These are phyloP conservation scores for Scortechinia acanthostroma DNA, from an alignment of 2,329 filamentous ascomycete genomes.

Conservation along the genomic window DNA sequence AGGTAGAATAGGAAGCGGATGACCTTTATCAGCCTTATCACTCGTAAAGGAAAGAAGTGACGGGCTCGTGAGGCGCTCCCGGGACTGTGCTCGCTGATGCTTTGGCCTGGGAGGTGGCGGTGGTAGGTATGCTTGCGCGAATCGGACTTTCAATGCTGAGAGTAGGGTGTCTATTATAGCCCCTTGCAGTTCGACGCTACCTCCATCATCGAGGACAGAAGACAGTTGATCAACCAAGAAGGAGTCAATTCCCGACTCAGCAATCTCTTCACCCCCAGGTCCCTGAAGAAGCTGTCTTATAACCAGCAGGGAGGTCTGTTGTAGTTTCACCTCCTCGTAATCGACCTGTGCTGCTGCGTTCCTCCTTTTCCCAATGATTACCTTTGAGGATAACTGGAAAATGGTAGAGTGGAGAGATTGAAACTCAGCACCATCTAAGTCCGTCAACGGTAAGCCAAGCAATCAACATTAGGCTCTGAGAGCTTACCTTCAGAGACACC, in stretches of 20 bases:
- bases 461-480: not conserved
- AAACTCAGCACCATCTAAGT: too few relatives aligned
- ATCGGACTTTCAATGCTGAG: slow-evolving; percentile 34
- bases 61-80: slow-evolving; percentile 10
- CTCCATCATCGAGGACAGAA: slow-evolving; percentile 23
- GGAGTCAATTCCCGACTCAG: slow-evolving; percentile 28
- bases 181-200: slow-evolving; percentile 28
- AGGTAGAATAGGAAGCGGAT: slow-evolving; percentile 23
- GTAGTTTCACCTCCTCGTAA: slow-evolving; percentile 29
- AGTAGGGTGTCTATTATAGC: slow-evolving; percentile 39
- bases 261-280: not conserved
- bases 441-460: too few relatives aligned
- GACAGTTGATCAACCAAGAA: slow-evolving; percentile 35
- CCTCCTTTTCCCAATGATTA: not conserved
- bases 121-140: slow-evolving; percentile 20
- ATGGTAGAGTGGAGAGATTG: not conserved
- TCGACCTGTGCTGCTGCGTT: slow-evolving; percentile 4
- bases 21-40: slow-evolving; percentile 18
- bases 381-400: not conserved
- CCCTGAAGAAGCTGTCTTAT: slow-evolving; percentile 11
- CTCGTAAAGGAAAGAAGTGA: slow-evolving; percentile 9
- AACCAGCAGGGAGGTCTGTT: slow-evolving; percentile 33
- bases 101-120: slow-evolving; percentile 14
- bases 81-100: slow-evolving; percentile 16
- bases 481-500: slow-evolving; percentile 4